These are phyloP conservation scores for Gamarada debralockiae DNA, from an alignment of 495 filamentous ascomycete species.

Conservation along the genomic window DNA sequence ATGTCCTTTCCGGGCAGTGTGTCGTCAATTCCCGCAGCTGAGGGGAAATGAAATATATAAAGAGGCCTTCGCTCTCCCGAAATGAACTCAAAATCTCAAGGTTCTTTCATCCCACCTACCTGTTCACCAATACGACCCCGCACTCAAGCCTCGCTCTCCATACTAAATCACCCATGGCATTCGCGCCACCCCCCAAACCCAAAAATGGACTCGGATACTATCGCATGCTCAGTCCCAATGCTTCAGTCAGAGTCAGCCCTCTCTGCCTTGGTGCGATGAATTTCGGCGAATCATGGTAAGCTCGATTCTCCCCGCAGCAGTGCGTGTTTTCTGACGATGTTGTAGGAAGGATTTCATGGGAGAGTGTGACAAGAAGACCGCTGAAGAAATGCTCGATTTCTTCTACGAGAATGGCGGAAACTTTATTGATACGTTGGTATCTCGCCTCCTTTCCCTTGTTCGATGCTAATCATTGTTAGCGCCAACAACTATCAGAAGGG, in stretches of 20 bases:
- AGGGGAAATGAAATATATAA: too few relatives aligned
- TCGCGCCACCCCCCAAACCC: constrained; percentile 31
- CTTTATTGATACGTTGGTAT: constrained; percentile 61
- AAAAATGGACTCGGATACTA: constrained; percentile 49
- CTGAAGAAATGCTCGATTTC: constrained; percentile 60
- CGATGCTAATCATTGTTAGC: background rate
- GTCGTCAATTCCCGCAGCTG: too few relatives aligned
- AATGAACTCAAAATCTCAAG: too few relatives aligned
- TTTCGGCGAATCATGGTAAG: constrained; percentile 52
- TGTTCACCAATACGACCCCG: too few relatives aligned
- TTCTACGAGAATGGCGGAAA: constrained; percentile 66
- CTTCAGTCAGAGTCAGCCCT: constrained; percentile 52
- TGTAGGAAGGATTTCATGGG: constrained; percentile 42
- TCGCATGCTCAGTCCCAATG: constrained; percentile 52
- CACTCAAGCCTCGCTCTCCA: too few relatives aligned
- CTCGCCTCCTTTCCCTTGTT: background rate
- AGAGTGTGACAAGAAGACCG: constrained; percentile 51
- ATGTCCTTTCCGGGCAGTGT: too few relatives aligned
- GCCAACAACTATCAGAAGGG: constrained; percentile 66
- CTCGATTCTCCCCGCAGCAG: background rate
- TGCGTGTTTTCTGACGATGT: background rate
- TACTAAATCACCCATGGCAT: constrained; percentile 9
- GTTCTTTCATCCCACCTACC: too few relatives aligned
- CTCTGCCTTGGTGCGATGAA: constrained; percentile 60
- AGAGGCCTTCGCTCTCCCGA: too few relatives aligned